Conservation (phyloP, 768 basidiomycete genomes). For the Cantharellus cinnabarinus region DNA sequence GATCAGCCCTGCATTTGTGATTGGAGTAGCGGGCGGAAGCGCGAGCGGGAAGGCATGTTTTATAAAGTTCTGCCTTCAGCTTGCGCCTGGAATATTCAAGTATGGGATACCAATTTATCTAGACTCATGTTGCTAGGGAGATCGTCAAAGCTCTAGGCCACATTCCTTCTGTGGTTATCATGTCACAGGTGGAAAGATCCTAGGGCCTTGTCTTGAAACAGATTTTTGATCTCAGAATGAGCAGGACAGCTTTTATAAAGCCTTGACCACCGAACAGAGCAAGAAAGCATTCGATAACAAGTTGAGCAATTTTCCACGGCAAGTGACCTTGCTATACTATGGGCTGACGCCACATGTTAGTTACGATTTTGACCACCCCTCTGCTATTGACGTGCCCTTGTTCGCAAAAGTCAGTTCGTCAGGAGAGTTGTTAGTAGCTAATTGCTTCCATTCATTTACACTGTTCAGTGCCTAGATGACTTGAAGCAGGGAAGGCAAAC, state of each 20-base stretch:
- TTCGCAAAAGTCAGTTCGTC: background rate
- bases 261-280: conserved; percentile 58
- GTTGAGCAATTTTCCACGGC: conserved; percentile 13
- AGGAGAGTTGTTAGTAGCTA: no score
- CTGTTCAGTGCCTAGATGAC: conserved; percentile 54
- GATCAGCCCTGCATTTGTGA: conserved; percentile 58
- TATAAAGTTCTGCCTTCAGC: background rate
- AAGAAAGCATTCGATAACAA: conserved; percentile 61
- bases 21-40: conserved; percentile 71
- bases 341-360: background rate
- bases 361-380: conserved; percentile 73
- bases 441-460: background rate
- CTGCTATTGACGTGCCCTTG: conserved; percentile 31
- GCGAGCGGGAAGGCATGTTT: conserved; percentile 61
- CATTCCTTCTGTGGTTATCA: conserved; percentile 71
- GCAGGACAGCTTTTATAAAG: conserved; percentile 88
- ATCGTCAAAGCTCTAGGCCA: conserved; percentile 66
- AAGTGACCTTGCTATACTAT: background rate
- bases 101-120: background rate
- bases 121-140: conserved; percentile 75
- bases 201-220: background rate
- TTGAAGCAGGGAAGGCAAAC: conserved; percentile 66
- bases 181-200: conserved; percentile 46
- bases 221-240: background rate
- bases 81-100: no score